Base-by-base conservation (phyloP, 225 moss, liverwort and hornwort genomes). In the Pseudisothecium myosuroides region DNA sequence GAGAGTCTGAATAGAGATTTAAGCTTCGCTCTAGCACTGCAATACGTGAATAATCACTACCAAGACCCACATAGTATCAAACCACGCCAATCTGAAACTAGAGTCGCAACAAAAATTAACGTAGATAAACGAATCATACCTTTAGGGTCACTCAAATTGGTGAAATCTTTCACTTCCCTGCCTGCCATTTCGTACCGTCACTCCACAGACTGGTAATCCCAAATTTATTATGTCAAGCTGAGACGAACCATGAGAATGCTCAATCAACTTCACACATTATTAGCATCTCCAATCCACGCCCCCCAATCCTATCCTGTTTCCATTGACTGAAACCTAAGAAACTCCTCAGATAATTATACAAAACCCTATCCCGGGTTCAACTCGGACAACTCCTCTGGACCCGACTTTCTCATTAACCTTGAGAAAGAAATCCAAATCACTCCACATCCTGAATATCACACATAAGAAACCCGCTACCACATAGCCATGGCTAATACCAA, bases 121-220 rank as follows among this genome's bases (percentile, higher is more conserved):
- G 49, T 45, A 32, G 76, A 22, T 28, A 32, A 65, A 83, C 54
- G 14, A 62, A 81, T 73, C 91, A 43, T 87, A 96, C 98, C 98
- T 95, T 95, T 96, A 63, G 96, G 93, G 74, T 99, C 98, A 93
- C 98, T 97, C 88, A 99, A 94, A 91, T 99, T 99, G 39, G 98
- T 99, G 85, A 96, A 99, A 89, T 99, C 98, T 90, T 94, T 95
- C 67, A 99, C 97, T 94, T 99, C 98, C 90, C 98, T 91, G 87
- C 97, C 98, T 41, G 98, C 95, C 98, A 99, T 99, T 85, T 88
- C 83, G 92, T 49, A 86, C 81, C 52, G 85, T 66, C 76, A 83
- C 88, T 73, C 87, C 85, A 65, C 64, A 74, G 90, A 76, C 87
- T 84, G 83, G 84, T 52, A 76, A 28, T 77, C 88, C 90, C 81